These are phyloP conservation scores for Filosporella fistucella DNA, from an alignment of 495 filamentous ascomycete species.

Conservation along the genomic window DNA sequence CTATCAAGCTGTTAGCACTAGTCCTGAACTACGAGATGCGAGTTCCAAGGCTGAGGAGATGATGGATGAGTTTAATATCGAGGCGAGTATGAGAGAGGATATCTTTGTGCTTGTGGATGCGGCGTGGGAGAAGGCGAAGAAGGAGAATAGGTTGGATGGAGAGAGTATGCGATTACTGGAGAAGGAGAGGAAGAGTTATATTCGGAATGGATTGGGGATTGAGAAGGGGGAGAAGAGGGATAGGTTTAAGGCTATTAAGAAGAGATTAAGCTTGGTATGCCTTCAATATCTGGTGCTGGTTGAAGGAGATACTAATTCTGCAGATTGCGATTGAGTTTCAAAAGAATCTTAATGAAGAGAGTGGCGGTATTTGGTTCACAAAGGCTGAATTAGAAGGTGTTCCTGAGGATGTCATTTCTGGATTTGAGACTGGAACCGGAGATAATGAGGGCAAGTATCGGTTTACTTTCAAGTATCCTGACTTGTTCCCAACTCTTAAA, in stretches of 20 bases:
- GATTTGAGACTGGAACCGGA: slow-evolving; percentile 65
- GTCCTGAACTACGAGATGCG: slow-evolving; percentile 63
- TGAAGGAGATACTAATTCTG: not conserved
- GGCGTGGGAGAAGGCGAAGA: slow-evolving; percentile 36
- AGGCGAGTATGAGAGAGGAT: slow-evolving; percentile 58
- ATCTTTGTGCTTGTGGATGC: slow-evolving; percentile 54
- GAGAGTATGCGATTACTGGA: slow-evolving; percentile 52
- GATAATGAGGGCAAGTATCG: slow-evolving; percentile 59
- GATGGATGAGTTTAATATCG: slow-evolving; percentile 55
- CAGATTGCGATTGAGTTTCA: slow-evolving; percentile 51
- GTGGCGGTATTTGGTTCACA: slow-evolving; percentile 56
- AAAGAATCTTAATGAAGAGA: slow-evolving; percentile 60
- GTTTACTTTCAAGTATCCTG: slow-evolving; percentile 59
- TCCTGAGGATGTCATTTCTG: slow-evolving; percentile 47
- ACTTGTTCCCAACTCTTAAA: slow-evolving; percentile 56
- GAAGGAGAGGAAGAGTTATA: slow-evolving; percentile 53
- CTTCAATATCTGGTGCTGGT: not conserved
- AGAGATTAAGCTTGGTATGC: slow-evolving; percentile 39
- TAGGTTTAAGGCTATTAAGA: slow-evolving; percentile 62
- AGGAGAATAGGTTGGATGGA: slow-evolving; percentile 26
- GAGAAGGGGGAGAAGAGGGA: slow-evolving; percentile 48
- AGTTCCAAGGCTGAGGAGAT: slow-evolving; percentile 56
- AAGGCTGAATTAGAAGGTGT: slow-evolving; percentile 54
- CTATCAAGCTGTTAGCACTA: slow-evolving; percentile 74
- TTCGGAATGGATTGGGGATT: slow-evolving; percentile 51